phyloP scores from a whole-genome alignment of 768 basidiomycete species.

The Amanita brunnescens region DNA sequence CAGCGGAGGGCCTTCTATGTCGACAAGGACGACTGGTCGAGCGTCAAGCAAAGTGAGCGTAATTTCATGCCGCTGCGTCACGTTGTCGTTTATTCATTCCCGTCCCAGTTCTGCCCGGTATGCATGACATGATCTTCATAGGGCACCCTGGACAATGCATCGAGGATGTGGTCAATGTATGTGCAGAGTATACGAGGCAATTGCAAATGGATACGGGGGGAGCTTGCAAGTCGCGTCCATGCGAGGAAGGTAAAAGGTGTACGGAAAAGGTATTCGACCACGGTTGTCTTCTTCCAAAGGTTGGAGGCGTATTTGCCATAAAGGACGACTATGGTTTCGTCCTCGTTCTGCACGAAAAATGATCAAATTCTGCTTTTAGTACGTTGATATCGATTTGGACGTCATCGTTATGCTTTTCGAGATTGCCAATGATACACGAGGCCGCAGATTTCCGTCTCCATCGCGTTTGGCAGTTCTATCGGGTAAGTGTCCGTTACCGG shows the following conservation, averaged over 20 bases:
- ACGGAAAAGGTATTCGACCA: conserved; percentile 1
- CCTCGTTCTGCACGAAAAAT: background rate
- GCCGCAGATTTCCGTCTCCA: no score
- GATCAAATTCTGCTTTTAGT: background rate
- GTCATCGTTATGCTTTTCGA: background rate
- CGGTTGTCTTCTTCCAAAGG: conserved; percentile 4
- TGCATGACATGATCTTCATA: conserved; percentile 5
- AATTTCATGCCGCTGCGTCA: background rate
- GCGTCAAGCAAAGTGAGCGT: background rate
- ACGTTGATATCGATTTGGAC: background rate
- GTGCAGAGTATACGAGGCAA: background rate
- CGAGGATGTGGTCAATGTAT: background rate
- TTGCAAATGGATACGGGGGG: background rate
- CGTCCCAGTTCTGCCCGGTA: background rate
- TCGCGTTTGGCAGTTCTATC: no score
- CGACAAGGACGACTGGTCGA: conserved; percentile 6
- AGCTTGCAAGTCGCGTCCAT: background rate
- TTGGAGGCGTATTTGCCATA: conserved; percentile 2
- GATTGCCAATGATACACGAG: background rate
- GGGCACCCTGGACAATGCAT: conserved; percentile 4
- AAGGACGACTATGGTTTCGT: conserved; percentile 7
- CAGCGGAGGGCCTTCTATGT: background rate
- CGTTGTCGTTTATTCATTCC: background rate
- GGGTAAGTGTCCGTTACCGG: no score
- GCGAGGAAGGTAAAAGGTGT: background rate